These are phyloP conservation scores for Dendrothele bispora DNA, from an alignment of 768 basidiomycete genomes.

Conservation along the genomic window DNA sequence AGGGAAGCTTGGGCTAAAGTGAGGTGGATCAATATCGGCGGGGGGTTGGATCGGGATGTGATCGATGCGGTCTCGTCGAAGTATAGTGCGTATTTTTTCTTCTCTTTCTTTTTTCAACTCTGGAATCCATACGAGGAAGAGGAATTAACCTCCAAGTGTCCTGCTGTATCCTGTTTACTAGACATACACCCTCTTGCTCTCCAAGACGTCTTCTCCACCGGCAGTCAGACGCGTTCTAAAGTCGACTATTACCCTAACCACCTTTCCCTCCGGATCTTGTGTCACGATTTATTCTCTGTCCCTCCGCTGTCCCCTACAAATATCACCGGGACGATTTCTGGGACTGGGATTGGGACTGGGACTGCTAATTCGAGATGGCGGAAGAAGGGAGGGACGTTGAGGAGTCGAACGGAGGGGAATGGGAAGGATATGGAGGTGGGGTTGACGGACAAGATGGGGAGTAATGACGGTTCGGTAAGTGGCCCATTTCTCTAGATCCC, in stretches of 20 bases:
- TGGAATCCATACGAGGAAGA: too few species aligned
- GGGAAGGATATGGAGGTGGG: conserved; percentile 14
- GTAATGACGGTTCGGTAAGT: too few species aligned
- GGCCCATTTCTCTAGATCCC: not conserved
- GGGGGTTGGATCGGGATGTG: conserved; percentile 63
- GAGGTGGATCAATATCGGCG: conserved; percentile 69
- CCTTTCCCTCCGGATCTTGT: conserved; percentile 68
- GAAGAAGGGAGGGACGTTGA: conserved; percentile 7
- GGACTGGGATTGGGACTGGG: conserved; percentile 25
- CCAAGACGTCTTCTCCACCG: conserved; percentile 65
- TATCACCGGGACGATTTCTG: conserved; percentile 27
- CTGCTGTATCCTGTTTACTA: conserved; percentile 12
- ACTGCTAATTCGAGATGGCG: conserved; percentile 15
- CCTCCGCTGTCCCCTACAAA: not conserved
- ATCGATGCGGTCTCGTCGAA: conserved; percentile 58
- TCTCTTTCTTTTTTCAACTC: conserved; percentile 10
- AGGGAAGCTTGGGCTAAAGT: conserved; percentile 45
- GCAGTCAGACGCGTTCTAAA: conserved; percentile 59
- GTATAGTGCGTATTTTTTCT: conserved; percentile 42
- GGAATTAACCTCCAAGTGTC: not conserved
- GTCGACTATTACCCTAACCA: conserved; percentile 71
- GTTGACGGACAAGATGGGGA: conserved; percentile 4
- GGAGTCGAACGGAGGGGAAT: too few species aligned
- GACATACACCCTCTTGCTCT: conserved; percentile 56
- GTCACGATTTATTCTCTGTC: conserved; percentile 40